phyloP scores from a whole-genome alignment of 2,329 filamentous ascomycete genomes.

The Alternaria sp. region DNA sequence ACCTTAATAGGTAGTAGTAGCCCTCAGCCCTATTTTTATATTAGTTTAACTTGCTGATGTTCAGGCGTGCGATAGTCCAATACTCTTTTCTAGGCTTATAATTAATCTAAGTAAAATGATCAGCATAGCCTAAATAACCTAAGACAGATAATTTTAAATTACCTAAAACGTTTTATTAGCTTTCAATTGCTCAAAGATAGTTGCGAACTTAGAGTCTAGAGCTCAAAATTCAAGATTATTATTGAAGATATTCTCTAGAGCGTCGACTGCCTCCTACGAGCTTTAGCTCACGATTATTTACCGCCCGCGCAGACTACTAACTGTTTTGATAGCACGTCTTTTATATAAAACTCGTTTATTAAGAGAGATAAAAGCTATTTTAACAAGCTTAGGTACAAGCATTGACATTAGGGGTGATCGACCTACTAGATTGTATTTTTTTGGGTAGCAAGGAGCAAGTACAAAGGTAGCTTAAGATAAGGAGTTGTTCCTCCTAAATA shows the following conservation, averaged over 20 bases:
- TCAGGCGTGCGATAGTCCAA: slow-evolving; percentile 13
- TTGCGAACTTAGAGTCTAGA: slow-evolving; percentile 8
- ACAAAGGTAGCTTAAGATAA: not conserved
- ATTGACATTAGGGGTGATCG: not conserved
- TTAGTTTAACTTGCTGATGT: slow-evolving; percentile 12
- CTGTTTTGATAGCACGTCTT: slow-evolving; percentile 2
- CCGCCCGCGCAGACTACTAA: not conserved
- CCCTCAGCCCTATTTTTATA: slow-evolving; percentile 12
- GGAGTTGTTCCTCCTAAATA: not conserved
- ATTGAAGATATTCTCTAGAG: slow-evolving; percentile 19
- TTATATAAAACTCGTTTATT: slow-evolving; percentile 7
- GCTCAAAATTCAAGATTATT: slow-evolving; percentile 17
- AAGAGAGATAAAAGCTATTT: not conserved
- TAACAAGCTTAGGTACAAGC: not conserved
- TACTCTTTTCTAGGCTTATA: slow-evolving; percentile 17
- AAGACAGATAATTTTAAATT: not conserved
- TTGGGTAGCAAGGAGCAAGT: not conserved
- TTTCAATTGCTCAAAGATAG: slow-evolving; percentile 6
- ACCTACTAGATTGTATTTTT: slow-evolving; percentile 5
- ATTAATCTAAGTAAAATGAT: not conserved
- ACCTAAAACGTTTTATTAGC: slow-evolving; percentile 10
- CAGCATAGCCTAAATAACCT: not conserved
- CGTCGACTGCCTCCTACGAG: slow-evolving; percentile 12
- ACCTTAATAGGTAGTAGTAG: slow-evolving; percentile 17
- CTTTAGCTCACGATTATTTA: not conserved